phyloP scores from a whole-genome alignment of 2,329 filamentous ascomycete genomes.

The Claviceps sp. region DNA sequence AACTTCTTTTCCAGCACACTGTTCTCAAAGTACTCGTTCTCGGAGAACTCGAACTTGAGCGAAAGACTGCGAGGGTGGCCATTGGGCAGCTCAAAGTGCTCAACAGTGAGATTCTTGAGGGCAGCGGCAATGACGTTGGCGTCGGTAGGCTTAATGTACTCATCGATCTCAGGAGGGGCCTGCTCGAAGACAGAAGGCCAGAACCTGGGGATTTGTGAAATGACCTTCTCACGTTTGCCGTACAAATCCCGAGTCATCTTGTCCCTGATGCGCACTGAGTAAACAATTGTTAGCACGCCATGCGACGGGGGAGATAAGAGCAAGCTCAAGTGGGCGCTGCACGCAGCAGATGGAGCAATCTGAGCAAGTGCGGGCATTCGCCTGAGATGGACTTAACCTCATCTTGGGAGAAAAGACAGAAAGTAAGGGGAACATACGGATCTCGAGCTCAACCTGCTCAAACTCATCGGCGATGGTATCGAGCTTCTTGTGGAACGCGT shows the following conservation, averaged over 20 bases:
- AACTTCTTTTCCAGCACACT: slow-evolving; percentile 79
- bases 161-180: slow-evolving; percentile 72
- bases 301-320: no score
- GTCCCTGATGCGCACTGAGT: slow-evolving; percentile 49
- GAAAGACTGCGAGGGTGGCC: slow-evolving; percentile 72
- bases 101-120: slow-evolving; percentile 57
- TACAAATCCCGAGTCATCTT: slow-evolving; percentile 50
- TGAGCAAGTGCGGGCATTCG: not conserved
- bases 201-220: slow-evolving; percentile 70
- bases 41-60: slow-evolving; percentile 64
- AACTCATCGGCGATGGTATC: slow-evolving; percentile 72
- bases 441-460: slow-evolving; percentile 67
- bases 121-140: slow-evolving; percentile 55
- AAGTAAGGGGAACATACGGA: slow-evolving; percentile 45
- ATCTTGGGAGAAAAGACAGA: not conserved
- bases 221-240: slow-evolving; percentile 56
- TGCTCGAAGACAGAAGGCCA: slow-evolving; percentile 91
- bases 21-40: slow-evolving; percentile 75
- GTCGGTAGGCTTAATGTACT: slow-evolving; percentile 75
- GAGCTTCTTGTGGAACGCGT: slow-evolving; percentile 61
- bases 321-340: not conserved
- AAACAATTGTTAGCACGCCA: not conserved
- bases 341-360: not conserved
- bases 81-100: slow-evolving; percentile 63
- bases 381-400: not conserved